Base-by-base conservation (phyloP, 768 basidiomycete species). In the Neoboletus brunneissimus region DNA sequence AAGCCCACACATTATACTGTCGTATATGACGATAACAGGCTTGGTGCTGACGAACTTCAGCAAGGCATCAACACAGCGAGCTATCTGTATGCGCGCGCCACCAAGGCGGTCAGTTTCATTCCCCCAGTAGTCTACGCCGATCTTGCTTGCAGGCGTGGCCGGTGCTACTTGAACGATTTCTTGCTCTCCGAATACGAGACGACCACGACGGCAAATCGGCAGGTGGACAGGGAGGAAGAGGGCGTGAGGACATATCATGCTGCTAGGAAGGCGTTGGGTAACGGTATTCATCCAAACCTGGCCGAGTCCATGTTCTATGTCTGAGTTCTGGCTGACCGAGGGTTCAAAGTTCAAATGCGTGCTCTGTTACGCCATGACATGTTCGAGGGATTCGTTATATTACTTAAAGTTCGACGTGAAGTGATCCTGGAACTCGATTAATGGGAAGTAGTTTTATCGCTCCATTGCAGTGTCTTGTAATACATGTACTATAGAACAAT, bases 61-160 rank as follows among this genome's bases (percentile, higher is more conserved):
- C 77, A 84, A 54, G 86, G 89, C 3, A 84, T 88, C 0, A 81
- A 92, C 64, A 76, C 83, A 51, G 70, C 77, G 15, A 84, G 84
- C 62, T 91, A 91, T 63, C 75, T 89, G 16, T 65, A 89, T 62
- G 90, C 87, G 0, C 81, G 91, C 5, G 89, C 91, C 0, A 94
- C 90, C 4, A 87, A 89, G 62, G 86, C 89, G 0, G 91, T 94
- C 31, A 89, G 88, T 66, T 73, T 92, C 27, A 78, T 91, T 6
- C 88, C 90, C 0, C 80, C 89, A 0, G 89, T 89, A 0, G 89
- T 90, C 66, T 91, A 90, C 61, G 87, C 89, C 8, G 89, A 91
- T 69, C 71, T 92, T 48, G 91, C 88, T 2, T 91, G 89, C 68
- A 89, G 91, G 70, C 76, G 90, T 13, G 90, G 86, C 0, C 73